Evolutionary conservation across 441 rosid species (phyloP).

Genomic region (Metrosideros polymorpha): DNA sequence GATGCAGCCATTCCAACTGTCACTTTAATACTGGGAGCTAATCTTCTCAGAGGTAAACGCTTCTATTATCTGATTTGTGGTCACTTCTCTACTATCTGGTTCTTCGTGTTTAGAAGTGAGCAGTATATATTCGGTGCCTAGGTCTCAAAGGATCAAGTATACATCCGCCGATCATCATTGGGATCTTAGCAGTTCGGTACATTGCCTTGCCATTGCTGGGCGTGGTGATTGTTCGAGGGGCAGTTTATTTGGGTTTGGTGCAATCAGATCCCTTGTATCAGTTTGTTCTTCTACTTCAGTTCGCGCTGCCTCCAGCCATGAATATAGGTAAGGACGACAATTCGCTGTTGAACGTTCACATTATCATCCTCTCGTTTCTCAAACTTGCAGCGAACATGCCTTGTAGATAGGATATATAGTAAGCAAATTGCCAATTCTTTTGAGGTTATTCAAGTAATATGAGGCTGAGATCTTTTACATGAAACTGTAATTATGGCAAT

Average conservation of each 20-base stretch:
- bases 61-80: background rate
- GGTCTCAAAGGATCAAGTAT: slow-evolving; percentile 27
- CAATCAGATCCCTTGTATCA: slow-evolving; percentile 45
- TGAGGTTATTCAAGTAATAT: background rate
- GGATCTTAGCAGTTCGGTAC: slow-evolving; percentile 21
- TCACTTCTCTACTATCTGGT: background rate
- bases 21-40: slow-evolving; percentile 29
- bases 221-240: slow-evolving; percentile 19
- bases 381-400: background rate
- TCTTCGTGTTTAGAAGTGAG: background rate
- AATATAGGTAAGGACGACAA: slow-evolving; percentile 26
- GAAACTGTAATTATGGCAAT: background rate
- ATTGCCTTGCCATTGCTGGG: slow-evolving; percentile 26
- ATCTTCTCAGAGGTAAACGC: slow-evolving; percentile 29
- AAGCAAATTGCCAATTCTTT: background rate
- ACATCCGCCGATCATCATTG: slow-evolving; percentile 4
- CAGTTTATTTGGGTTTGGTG: slow-evolving; percentile 33
- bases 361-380: background rate
- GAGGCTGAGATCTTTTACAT: background rate
- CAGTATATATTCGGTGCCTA: background rate
- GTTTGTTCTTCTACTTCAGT: slow-evolving; percentile 62
- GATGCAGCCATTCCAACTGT: slow-evolving; percentile 35
- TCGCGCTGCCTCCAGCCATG: slow-evolving; percentile 71
- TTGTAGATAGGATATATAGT: background rate
- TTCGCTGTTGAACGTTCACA: background rate